Evolutionary conservation across 768 basidiomycete genomes (phyloP), one percentile per base, ranked within the genome.

Genomic region (Mycena galericulata): DNA sequence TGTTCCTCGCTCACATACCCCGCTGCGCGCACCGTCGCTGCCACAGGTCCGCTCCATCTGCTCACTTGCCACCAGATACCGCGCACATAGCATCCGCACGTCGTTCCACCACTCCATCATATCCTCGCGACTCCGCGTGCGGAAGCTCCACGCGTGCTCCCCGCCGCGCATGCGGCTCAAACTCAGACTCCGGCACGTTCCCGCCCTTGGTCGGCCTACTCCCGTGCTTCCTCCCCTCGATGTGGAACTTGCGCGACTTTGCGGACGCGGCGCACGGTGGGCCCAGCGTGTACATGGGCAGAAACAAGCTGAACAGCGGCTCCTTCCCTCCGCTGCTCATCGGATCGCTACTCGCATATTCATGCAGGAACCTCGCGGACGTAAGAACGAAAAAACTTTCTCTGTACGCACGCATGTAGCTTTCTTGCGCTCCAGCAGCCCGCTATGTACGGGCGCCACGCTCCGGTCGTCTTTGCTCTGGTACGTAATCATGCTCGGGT

Each of bases 61-160:
- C 82, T 99, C 98, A 70, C 92, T 94, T 36, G 96, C 96, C 43
- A 99, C 95, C 59, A 99, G 87, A 77, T 98, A 98, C 69, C 95
- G 81, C 24, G 96, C 95, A 74, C 96, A 97, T 41, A 97, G 83
- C 95, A 97, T 96, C 68, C 94, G 81, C 43, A 97, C 85, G 76
- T 99, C 98, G 76, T 99, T 99, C 98, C 98, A 99, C 95, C 98
- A 98, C 82, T 99, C 98, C 95, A 98, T 95, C 95, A 98, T 96
- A 73, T 98, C 97, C 70, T 99, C 97, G 71, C 93, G 89, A 65
- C 90, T 92, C 67, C 97, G 83, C 50, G 93, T 88, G 38, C 96
- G 87, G 86, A 99, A 99, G 54, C 90, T 93, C 90, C 93, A 99
- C 30, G 94, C 94, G 73, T 89, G 86, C 60, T 88, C 82, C 53